Percentiles rank a stretch among this genome's conserved stretches.
Conservation (phyloP, 352 stramenopile species). For the Globisporangium ultimum region DNA sequence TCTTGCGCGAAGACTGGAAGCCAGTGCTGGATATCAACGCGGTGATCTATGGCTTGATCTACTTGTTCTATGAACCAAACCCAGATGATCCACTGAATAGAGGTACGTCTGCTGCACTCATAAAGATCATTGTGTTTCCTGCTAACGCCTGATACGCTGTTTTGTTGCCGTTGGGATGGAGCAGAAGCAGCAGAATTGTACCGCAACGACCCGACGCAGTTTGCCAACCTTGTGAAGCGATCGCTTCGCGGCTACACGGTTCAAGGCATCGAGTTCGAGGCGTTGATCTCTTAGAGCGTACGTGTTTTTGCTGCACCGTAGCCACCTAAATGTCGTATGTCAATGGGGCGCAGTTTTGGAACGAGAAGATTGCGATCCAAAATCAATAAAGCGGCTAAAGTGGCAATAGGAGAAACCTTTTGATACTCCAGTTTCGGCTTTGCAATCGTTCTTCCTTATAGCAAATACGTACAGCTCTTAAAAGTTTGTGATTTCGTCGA, state of each 20-base stretch:
- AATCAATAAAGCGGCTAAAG: too few species aligned
- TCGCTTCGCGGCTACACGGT: constrained; percentile 82
- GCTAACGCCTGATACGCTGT: not conserved
- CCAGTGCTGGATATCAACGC: constrained; percentile 98
- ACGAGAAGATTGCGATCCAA: too few species aligned
- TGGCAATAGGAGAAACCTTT: too few species aligned
- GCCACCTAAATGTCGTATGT: too few species aligned
- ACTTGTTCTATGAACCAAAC: constrained; percentile 99
- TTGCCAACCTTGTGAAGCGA: constrained; percentile 88
- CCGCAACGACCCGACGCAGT: constrained; percentile 91
- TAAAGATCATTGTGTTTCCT: not conserved
- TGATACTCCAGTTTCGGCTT: too few species aligned
- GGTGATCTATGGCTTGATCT: constrained; percentile 99
- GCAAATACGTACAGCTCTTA: not conserved
- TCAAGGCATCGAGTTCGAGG: constrained; percentile 81
- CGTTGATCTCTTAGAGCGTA: constrained; percentile 46
- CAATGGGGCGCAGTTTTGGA: too few species aligned
- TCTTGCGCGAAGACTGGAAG: constrained; percentile 98
- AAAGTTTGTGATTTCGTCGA: constrained; percentile 12
- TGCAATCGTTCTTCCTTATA: too few species aligned
- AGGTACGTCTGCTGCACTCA: constrained; percentile 28
- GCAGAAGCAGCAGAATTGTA: constrained; percentile 96
- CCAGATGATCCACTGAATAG: constrained; percentile 98
- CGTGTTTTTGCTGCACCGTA: not conserved
- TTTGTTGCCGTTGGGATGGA: constrained; percentile 9